Conservation (phyloP, 345 rosid genomes). For the Populus pruinosa region DNA sequence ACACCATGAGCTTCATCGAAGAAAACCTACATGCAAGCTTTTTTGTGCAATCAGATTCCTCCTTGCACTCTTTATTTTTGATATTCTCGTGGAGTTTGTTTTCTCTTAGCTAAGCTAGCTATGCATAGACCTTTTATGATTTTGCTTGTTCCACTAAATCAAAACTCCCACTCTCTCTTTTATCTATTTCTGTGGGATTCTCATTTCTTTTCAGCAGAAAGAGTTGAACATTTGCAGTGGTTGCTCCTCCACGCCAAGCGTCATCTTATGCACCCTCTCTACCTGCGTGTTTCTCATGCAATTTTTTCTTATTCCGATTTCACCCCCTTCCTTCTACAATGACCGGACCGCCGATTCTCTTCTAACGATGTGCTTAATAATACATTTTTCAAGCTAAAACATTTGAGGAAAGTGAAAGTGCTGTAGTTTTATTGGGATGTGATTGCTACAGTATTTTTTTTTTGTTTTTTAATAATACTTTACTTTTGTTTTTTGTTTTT, state of each 20-base stretch:
- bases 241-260: slow-evolving; percentile 36
- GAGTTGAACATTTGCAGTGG: slow-evolving; percentile 20
- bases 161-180: too few relatives aligned
- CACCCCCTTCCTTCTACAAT: slow-evolving; percentile 8
- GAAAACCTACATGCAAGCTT: slow-evolving; percentile 34
- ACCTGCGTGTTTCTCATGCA: slow-evolving; percentile 36
- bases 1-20: slow-evolving; percentile 32
- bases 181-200: background rate
- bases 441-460: too few relatives aligned
- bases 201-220: background rate
- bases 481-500: too few relatives aligned
- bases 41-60: slow-evolving; percentile 18
- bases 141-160: too few relatives aligned
- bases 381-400: too few relatives aligned
- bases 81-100: background rate
- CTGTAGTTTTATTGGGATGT: too few relatives aligned
- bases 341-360: background rate
- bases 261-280: slow-evolving; percentile 9
- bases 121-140: too few relatives aligned
- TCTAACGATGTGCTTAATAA: background rate
- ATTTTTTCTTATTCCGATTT: slow-evolving; percentile 18
- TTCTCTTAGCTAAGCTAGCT: background rate
- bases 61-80: slow-evolving; percentile 17
- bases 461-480: too few relatives aligned
- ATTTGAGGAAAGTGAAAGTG: too few relatives aligned